phyloP scores from a whole-genome alignment of 345 rosid species.

The Eucalyptus guilfoylei region DNA sequence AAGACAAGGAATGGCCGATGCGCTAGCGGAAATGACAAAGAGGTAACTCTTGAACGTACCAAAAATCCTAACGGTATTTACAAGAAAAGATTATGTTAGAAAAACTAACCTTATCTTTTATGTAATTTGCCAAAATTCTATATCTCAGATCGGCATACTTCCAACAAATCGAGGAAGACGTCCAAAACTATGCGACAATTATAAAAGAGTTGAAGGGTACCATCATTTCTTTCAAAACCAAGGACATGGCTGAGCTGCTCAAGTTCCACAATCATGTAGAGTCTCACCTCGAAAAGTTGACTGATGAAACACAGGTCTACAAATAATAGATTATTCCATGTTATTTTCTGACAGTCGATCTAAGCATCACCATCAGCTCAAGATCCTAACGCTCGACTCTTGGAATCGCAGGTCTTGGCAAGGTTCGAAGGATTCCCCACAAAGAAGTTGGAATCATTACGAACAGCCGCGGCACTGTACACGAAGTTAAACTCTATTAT shows the following conservation, averaged over 20 bases:
- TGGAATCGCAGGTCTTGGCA: conserved; percentile 52
- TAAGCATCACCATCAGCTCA: background rate
- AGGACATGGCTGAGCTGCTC: conserved; percentile 66
- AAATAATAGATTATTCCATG: background rate
- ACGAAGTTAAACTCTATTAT: conserved; percentile 36
- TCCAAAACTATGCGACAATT: conserved; percentile 40
- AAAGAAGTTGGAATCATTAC: conserved; percentile 77
- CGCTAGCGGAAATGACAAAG: conserved; percentile 88
- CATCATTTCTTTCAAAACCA: conserved; percentile 54
- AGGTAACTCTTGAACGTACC: conserved; percentile 12
- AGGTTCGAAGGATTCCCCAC: conserved; percentile 83
- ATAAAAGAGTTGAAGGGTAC: conserved; percentile 40
- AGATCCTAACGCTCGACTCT: background rate
- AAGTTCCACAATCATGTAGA: conserved; percentile 69
- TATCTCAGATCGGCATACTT: conserved; percentile 74
- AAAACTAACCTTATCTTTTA: background rate
- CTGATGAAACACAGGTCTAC: conserved; percentile 85
- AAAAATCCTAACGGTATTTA: background rate
- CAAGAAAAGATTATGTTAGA: background rate
- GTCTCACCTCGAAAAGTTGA: conserved; percentile 68
- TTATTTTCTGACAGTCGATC: background rate
- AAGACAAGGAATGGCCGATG: conserved; percentile 98
- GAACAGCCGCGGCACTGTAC: conserved; percentile 61
- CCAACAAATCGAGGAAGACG: conserved; percentile 82
- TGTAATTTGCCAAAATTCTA: background rate